Evolutionary conservation across 2,329 filamentous ascomycete species (phyloP).

Genomic region (Fusarium buxicola): DNA sequence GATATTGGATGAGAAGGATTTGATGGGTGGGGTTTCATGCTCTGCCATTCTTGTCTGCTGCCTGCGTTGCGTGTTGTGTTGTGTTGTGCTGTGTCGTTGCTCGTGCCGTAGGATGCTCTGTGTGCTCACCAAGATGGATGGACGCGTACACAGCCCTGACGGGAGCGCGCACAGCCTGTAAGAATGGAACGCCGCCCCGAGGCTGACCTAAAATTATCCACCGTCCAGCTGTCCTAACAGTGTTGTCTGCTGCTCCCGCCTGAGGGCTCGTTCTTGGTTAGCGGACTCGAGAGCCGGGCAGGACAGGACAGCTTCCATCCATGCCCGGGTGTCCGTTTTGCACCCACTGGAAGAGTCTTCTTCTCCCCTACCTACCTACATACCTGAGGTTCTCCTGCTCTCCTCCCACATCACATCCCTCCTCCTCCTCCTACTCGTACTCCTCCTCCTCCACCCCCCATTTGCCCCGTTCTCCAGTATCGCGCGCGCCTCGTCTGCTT

Average conservation of each 20-base stretch:
- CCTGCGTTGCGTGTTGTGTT: not conserved
- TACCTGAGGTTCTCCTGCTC: constrained; percentile 25
- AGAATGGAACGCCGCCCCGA: constrained; percentile 4
- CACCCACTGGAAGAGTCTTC: constrained; percentile 16
- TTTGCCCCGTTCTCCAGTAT: constrained; percentile 41
- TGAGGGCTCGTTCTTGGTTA: constrained; percentile 18
- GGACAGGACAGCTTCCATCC: constrained; percentile 19
- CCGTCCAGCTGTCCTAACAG: constrained; percentile 1
- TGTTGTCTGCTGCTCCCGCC: constrained; percentile 11
- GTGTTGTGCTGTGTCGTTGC: constrained; percentile 4
- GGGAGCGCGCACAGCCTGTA: constrained; percentile 30
- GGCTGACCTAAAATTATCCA: constrained; percentile 11
- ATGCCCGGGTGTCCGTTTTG: constrained; percentile 14
- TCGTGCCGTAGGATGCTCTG: constrained; percentile 4
- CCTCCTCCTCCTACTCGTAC: constrained; percentile 38
- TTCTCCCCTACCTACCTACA: constrained; percentile 30
- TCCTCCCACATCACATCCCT: constrained; percentile 40
- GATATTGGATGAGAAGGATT: not conserved
- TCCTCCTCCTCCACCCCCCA: constrained; percentile 40
- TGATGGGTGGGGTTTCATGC: constrained; percentile 1
- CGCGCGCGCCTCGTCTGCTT: constrained; percentile 43
- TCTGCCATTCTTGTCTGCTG: not conserved
- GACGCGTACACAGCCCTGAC: constrained; percentile 36
- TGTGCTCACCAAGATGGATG: constrained; percentile 20
- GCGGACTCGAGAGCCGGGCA: not conserved